Base-by-base conservation (phyloP, 2,329 filamentous ascomycete genomes). In the Dothideomycetidae sp. region DNA sequence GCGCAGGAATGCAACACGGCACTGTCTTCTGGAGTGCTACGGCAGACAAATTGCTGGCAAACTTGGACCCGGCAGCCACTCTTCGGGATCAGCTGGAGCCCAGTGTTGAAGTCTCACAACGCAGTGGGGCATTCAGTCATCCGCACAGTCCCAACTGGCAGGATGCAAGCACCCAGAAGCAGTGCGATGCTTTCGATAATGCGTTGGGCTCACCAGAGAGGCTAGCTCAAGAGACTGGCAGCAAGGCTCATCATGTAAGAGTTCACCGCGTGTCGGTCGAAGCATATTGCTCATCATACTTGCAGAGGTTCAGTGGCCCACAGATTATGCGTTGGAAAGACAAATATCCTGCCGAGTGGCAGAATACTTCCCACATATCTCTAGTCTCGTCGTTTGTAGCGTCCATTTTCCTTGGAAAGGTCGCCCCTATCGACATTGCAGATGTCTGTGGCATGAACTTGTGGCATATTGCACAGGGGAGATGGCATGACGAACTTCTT, bases 361-460 rank as follows among this genome's bases (percentile, higher is more conserved):
- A 71, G 43, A 71, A 74, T 18, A 93, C 90, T 1, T 68, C 75
- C 9, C 76, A 84, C 40, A 93, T 98, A 53, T 92, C 85, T 2
- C 78, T 96, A 31, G 86, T 94, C 10, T 96, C 88, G 0, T 94
- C 88, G 0, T 98, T 93, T 66, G 69, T 96, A 36, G 86, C 88
- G 2, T 94, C 88, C 0, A 59, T 96, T 11, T 81, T 98, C 56
- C 69, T 94, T 10, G 90, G 90, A 39, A 64, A 68, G 45, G 70
- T 94, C 45, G 88, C 90, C 0, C 84, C 86, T 1, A 78, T 94
- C 48, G 90, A 98, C 56, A 86, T 93, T 49, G 80, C 81, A 51
- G 90, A 98, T 60, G 86, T 88, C 15, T 93, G 85, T 51, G 90
- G 90, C 37, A 93, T 93, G 79, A 93, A 96, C 56, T 67, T 98